Base-by-base conservation (phyloP, 192 early-diverging fungal genomes). In the Allomyces arbusculus region DNA sequence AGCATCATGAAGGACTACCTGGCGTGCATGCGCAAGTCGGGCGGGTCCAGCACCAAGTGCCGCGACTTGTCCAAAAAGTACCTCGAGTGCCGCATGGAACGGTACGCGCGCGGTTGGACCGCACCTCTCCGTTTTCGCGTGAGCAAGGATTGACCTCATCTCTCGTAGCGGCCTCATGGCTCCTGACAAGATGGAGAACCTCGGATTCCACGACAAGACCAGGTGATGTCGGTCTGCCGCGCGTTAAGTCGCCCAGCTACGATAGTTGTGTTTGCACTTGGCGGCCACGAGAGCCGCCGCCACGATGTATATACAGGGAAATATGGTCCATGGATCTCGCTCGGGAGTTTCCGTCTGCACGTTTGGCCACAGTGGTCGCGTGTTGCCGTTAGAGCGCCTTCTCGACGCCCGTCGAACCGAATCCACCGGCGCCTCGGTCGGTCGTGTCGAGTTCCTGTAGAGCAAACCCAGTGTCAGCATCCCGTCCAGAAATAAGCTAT, bases 321-420 rank as follows among this genome's bases (percentile, higher is more conserved):
- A 40, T 40, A 0, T 8, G 7, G 33, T 40, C 33, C 33, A 40
- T 40, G 33, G 33, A 8, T 7, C 33, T 40, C 8, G 33, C 33
- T 40, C 33, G 0, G 33, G 7, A 40, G 26, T 4, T 28, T 28
- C 4, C 26, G 26, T 4, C 2, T 8, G 33, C 33, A 8, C 33
- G n/a, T n/a, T n/a, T 3, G 5, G 33, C 7, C 7, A 40, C 33
- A 8, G 7, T 0, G 33, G 33, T 40, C 7, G 7, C 33, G 3
- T 8, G 33, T 40, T 40, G 4, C 33, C 33, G 33, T 40, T 40
- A 40, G 33, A 40, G 33, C 33, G 33, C 33, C 33, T 40, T 40
- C 33, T 40, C 33, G 33, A 40, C 70, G 24, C 87, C 87, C 24
- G 87, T 86, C 44, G 85, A 86, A 0, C 87, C 87, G 69, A 88